Evolutionary conservation across 495 filamentous ascomycete genomes (phyloP), one percentile per base, ranked within the genome.

Genomic region (Xylaria intraflava): DNA sequence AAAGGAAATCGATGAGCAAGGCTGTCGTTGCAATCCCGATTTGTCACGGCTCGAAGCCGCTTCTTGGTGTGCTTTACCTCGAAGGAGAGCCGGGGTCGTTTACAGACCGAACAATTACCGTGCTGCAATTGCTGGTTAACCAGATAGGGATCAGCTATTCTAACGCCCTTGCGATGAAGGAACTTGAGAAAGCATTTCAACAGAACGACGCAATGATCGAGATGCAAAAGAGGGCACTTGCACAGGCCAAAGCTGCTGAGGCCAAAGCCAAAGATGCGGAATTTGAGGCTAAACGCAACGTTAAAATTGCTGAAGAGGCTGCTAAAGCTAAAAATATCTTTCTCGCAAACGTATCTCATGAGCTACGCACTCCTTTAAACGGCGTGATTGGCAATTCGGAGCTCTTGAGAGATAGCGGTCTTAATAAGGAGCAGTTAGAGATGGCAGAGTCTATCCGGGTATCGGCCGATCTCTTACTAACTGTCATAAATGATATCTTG

Each of bases 391-490:
- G 90, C 6, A 90, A 94, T 64, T 90, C 86, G 2, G 90, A 96
- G 62, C 72, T 96, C 14, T 75, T 96, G 17, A 86, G 90, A 58
- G 86, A 84, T 36, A 94, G 86, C 42, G 70, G 71, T 24, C 75
- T 96, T 49, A 85, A 84, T 52, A 81, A 78, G 50, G 90, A 96
- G 65, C 90, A 96, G 67, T 80, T 88, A 45, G 86, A 88, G 68
- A 93, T 90, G 74, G 87, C 90, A n/a, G 89, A 95, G 64, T 91
- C 87, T 7, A 95, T 95, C 58, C 78, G 88, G 3, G 84, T 95
- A 19, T 96, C 90, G 54, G 90, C 90, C 4, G 89, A 95, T 64
- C 85, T 92, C 7, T 73, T 96, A 7, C 77, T 95, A n/a, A 90
- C 87, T 0, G 85, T 96, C 49, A 96, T 96, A 74, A 95, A 96